phyloP scores from a whole-genome alignment of 164 flowering plant species.

The Aristolochia fimbriata region DNA sequence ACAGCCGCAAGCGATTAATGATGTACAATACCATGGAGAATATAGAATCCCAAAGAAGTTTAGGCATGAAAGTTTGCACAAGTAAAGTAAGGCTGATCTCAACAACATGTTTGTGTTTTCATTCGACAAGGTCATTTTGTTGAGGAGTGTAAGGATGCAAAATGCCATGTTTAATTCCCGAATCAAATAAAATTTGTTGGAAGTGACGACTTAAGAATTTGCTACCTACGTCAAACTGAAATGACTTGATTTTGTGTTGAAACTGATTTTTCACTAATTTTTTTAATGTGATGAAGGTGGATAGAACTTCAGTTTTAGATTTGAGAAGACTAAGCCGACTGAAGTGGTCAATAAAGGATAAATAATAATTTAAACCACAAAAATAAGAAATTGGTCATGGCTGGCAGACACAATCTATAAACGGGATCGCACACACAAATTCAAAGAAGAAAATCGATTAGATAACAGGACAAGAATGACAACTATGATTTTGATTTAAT shows the following conservation, averaged over 20 bases:
- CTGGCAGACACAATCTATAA: neutral
- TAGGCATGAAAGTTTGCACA: no score
- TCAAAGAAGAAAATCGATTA: neutral
- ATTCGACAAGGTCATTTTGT: no score
- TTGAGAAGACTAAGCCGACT: neutral
- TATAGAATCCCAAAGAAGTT: no score
- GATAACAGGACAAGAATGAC: neutral
- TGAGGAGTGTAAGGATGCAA: no score
- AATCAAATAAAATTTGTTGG: no score
- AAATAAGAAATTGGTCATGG: neutral
- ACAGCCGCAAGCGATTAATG: no score
- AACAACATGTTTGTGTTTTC: no score
- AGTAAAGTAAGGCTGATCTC: no score
- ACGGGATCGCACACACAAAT: neutral
- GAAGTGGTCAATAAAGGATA: neutral
- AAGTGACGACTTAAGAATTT: neutral
- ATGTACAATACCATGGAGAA: no score
- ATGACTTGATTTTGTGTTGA: neutral
- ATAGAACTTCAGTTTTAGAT: neutral
- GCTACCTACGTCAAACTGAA: slow-evolving; percentile 1
- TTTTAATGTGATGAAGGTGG: neutral
- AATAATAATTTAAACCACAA: neutral
- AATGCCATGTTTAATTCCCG: no score
- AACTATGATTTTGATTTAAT: neutral
- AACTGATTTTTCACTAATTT: neutral